Evolutionary conservation across 371 early-diverging fungal genomes (phyloP), one percentile per base, ranked within the genome.

Genomic region (Apophysomyces variabilis): DNA sequence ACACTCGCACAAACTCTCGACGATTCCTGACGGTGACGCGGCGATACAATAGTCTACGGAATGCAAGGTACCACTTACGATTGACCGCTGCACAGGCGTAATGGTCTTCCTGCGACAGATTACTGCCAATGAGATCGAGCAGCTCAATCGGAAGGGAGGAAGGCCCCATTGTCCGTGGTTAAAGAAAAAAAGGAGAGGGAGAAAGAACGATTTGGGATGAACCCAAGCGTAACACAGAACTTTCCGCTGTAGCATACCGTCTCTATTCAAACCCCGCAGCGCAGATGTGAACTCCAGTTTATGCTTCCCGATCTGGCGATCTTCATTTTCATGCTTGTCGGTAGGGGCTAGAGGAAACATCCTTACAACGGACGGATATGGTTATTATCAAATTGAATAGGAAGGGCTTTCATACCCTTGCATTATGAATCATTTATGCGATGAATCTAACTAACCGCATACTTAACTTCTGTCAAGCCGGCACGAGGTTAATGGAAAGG

Each of bases 21-120:
- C 54, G 54, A 21, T 50, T 50, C 54, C 21, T 50, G 54, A 50
- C 21, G 54, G 54, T 50, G 5, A 50, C 54, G 21, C 21, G 16
- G 7, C 54, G 54, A 50, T 50, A 50, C 54, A 50, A 21, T 26
- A 50, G 21, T 50, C 54, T 50, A 26, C 54, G 54, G 21, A 50
- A 50, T 21, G 54, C 54, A 50, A 50, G 54, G 54, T 50, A 50
- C 54, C 54, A 50, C n/a, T 50, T 26, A 26, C 54, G 54, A 50
- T 50, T 50, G 16, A 50, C 54, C 9, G 54, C 16, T 50, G 54
- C 54, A 50, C 54, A 50, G 21, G 54, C 21, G 21, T 50, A 21
- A 50, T 50, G 54, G 21, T 50, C 54, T 50, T 50, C 54, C 54
- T 50, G 54, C 16, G 54, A 50, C 54, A 50, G 21, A 21, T 35